Conservation (phyloP, 2,329 filamentous ascomycete genomes). For the Arachnopeziza araneosa region DNA sequence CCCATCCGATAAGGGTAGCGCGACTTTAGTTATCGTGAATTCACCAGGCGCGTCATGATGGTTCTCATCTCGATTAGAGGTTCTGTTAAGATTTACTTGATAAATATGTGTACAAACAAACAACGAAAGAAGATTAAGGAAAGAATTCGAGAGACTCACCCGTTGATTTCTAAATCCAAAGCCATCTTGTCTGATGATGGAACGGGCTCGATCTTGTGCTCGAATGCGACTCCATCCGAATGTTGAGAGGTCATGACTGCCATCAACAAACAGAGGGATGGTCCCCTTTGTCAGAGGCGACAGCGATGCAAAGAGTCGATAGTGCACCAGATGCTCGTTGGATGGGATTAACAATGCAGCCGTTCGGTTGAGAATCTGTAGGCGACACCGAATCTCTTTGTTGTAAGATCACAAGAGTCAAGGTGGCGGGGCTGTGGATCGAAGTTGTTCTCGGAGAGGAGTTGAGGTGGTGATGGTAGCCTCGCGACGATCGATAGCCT, state of each 20-base stretch:
- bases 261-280: slow-evolving; percentile 35
- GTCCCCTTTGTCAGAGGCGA: slow-evolving; percentile 18
- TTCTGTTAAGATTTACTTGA: slow-evolving; percentile 29
- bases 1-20: background rate
- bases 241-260: slow-evolving; percentile 48
- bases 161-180: slow-evolving; percentile 48
- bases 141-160: slow-evolving; percentile 45
- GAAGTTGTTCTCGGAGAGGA: background rate
- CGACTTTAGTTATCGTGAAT: slow-evolving; percentile 12
- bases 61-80: slow-evolving; percentile 27
- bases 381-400: slow-evolving; percentile 7
- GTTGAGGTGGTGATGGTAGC: background rate
- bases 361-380: background rate
- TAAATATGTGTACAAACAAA: slow-evolving; percentile 28
- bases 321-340: slow-evolving; percentile 1
- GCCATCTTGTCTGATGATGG: slow-evolving; percentile 45
- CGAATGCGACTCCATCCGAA: slow-evolving; percentile 32
- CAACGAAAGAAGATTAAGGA: slow-evolving; percentile 23
- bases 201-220: slow-evolving; percentile 45
- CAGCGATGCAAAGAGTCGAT: slow-evolving; percentile 7
- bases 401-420: background rate
- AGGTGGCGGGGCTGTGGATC: background rate
- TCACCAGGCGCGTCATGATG: slow-evolving; percentile 21
- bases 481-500: background rate
- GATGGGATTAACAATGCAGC: background rate